Conservation (phyloP, 108 stramenopile genomes). For the Nitzschia sp. region DNA sequence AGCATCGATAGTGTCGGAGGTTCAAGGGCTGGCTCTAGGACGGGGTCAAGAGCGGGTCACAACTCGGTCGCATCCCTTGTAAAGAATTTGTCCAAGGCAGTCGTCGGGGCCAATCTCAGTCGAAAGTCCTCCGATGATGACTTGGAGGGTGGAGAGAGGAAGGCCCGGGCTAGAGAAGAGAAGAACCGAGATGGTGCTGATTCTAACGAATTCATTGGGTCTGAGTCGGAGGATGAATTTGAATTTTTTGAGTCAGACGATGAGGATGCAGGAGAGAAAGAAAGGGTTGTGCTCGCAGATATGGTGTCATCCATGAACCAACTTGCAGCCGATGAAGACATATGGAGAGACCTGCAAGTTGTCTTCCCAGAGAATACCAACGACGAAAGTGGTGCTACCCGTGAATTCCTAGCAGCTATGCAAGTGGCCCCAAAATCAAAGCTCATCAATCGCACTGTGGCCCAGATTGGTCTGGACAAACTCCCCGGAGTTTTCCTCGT, state of each 20-base stretch:
- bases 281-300: conserved; percentile 1
- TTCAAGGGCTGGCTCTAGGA: neutral
- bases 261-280: conserved; percentile 6
- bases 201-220: conserved; percentile 3
- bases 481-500: conserved; percentile 73
- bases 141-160: neutral
- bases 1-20: no score
- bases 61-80: conserved; percentile 29
- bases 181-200: conserved; percentile 7
- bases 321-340: conserved; percentile 23
- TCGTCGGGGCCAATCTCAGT: conserved; percentile 2
- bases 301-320: conserved; percentile 10
- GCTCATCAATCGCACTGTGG: conserved; percentile 51
- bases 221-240: neutral
- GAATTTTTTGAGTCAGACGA: conserved; percentile 1
- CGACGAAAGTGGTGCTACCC: conserved; percentile 4
- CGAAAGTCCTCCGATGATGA: neutral
- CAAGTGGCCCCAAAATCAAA: conserved; percentile 54
- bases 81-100: conserved; percentile 11
- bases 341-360: conserved; percentile 71
- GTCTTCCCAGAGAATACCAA: conserved; percentile 30
- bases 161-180: neutral
- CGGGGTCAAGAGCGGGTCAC: conserved; percentile 5
- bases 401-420: conserved; percentile 82
- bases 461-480: conserved; percentile 61